Evolutionary conservation across 228 moss, liverwort and hornwort species (phyloP), one percentile per base, ranked within the genome.

Genomic region (Sphagnum fallax): DNA sequence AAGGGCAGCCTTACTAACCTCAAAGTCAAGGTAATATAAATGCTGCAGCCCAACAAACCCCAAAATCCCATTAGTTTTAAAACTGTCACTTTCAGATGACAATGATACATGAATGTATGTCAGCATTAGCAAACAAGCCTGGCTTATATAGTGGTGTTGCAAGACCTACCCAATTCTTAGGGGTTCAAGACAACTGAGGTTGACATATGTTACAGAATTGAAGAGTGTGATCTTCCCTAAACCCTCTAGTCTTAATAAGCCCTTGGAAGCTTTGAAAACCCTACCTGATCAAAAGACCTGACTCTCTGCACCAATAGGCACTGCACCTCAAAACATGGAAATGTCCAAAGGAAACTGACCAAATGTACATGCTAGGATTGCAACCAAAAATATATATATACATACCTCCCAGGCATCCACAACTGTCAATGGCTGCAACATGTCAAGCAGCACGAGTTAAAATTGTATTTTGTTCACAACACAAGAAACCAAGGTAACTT

Each of bases 391-490:
- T 4, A 49, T 16, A 67, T 51, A 62, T 4, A 51, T 53, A 52
- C 68, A 79, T 79, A 88, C 88, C 84, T 98, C 98, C 98, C 98
- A 98, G 52, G 92, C 90, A 57, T 94, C 86, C 1, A 89, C 76
- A 7, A 86, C 92, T 68, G 88, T 76, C 76, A 98, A 77, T 62
- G 98, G 94, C 84, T 88, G 79, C 77, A 84, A 74, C 65, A 63
- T 9, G 32, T 47, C 16, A 14, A 16, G 18, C 16, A 4, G 4
- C 13, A 16, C 15, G 4, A 16, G 47, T 62, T 16, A 62, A 62
- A 32, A 32, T 32, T 32, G 2, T 32, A 32, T 2, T 32, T 32
- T 32, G 32, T 32, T 32, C 32, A 32, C 32, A 32, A 32, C 32
- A 32, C 32, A 32, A 32, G 32, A 32, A 32, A 32, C 32, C 2